phyloP scores from a whole-genome alignment of 192 early-diverging fungal species.

The Podila epigama region DNA sequence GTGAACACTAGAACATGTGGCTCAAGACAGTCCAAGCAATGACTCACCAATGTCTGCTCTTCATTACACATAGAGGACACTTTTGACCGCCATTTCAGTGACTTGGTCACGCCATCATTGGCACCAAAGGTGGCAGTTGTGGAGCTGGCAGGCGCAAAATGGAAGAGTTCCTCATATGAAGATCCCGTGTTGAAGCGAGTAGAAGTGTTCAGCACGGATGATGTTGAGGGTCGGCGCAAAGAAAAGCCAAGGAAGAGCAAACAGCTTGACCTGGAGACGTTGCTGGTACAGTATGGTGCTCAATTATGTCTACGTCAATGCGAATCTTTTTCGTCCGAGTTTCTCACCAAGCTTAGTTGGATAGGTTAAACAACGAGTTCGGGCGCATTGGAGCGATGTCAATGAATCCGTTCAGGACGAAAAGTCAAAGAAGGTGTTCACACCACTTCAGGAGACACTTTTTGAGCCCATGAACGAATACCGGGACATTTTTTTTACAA shows the following conservation, averaged over 20 bases:
- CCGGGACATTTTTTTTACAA: constrained; percentile 77
- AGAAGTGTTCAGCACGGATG: constrained; percentile 36
- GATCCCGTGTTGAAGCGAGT: constrained; percentile 42
- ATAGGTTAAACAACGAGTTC: constrained; percentile 49
- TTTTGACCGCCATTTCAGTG: constrained; percentile 45
- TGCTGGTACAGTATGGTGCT: constrained; percentile 1
- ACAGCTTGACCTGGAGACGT: constrained; percentile 25
- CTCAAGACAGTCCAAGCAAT: too few relatives aligned
- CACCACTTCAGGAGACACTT: constrained; percentile 65
- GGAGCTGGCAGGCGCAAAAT: constrained; percentile 31
- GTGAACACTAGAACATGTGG: too few relatives aligned
- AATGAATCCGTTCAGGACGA: constrained; percentile 23
- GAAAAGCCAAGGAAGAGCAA: constrained; percentile 26
- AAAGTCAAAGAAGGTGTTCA: constrained; percentile 34
- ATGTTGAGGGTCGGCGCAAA: constrained; percentile 42
- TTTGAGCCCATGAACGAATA: constrained; percentile 76
- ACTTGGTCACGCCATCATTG: constrained; percentile 32
- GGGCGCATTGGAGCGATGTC: constrained; percentile 23
- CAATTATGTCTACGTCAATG: neutral
- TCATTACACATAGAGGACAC: constrained; percentile 31
- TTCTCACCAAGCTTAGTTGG: neutral
- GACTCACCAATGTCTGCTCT: neutral
- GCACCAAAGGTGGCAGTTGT: constrained; percentile 41
- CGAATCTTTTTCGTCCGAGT: too few relatives aligned
- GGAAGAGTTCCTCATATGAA: constrained; percentile 46